These are phyloP conservation scores for Canavalia gladiata DNA, from an alignment of 306 rosid genomes.

Conservation along the genomic window DNA sequence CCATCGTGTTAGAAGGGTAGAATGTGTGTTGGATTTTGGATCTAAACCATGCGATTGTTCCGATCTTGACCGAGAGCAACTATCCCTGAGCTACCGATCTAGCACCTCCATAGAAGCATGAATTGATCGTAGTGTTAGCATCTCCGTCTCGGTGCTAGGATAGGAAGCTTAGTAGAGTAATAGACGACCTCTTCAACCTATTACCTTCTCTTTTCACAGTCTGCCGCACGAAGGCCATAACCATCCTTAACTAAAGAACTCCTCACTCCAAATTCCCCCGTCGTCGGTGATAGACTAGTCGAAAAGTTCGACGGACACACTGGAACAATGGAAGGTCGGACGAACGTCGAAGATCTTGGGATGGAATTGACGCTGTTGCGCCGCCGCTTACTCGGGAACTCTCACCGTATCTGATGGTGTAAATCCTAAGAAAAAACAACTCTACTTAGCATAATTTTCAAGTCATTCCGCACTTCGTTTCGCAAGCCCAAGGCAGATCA, in stretches of 20 bases:
- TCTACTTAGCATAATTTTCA: conserved; percentile 74
- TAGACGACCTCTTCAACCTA: too few relatives aligned
- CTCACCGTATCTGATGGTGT: neutral
- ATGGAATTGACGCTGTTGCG: conserved; percentile 38
- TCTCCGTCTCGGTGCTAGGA: too few relatives aligned
- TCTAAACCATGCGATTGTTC: too few relatives aligned
- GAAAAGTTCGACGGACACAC: conserved; percentile 23
- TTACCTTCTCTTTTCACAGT: conserved; percentile 32
- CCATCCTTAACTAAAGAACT: conserved; percentile 30
- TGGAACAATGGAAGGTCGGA: conserved; percentile 50
- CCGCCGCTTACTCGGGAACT: conserved; percentile 50
- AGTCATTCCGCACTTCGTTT: conserved; percentile 72
- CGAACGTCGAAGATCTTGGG: neutral
- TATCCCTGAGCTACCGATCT: too few relatives aligned
- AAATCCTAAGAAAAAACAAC: conserved; percentile 73
- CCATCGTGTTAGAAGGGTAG: too few relatives aligned
- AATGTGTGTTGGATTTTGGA: too few relatives aligned
- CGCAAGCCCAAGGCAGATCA: conserved; percentile 47
- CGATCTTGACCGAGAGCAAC: too few relatives aligned
- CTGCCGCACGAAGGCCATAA: conserved; percentile 45
- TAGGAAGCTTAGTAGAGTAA: too few relatives aligned
- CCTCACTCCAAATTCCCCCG: neutral
- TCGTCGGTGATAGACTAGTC: conserved; percentile 13
- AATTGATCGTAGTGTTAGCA: too few relatives aligned
- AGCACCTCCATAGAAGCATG: too few relatives aligned